A percentile compares a stretch with the other conserved stretches of the same genome.
Evolutionary conservation across 495 filamentous ascomycete species (phyloP).

Genomic region (Neurospora sp.): DNA sequence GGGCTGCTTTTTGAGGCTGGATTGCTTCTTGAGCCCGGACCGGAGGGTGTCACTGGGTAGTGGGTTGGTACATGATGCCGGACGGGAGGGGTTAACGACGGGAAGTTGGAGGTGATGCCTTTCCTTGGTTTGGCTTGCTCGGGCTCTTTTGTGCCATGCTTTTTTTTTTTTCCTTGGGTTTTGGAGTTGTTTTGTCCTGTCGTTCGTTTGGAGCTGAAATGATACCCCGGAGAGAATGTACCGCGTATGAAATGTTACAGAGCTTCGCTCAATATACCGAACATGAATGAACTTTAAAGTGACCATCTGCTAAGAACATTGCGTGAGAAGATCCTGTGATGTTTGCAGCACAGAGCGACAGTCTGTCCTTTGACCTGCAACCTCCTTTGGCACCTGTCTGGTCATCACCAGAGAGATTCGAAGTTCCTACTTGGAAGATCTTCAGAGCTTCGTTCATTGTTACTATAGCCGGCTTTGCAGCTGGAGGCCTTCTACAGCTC

Average conservation of each 20-base stretch:
- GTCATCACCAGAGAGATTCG: not conserved
- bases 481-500: too few relatives aligned
- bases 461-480: too few relatives aligned
- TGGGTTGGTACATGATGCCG: too few relatives aligned
- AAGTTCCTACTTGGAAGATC: too few relatives aligned
- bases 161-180: not conserved
- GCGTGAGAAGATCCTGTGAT: too few relatives aligned
- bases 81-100: too few relatives aligned
- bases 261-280: not conserved
- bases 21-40: too few relatives aligned
- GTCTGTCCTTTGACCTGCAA: not conserved
- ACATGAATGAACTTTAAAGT: not conserved
- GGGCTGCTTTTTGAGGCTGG: slow-evolving; percentile 18
- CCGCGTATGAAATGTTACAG: not conserved
- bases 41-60: too few relatives aligned
- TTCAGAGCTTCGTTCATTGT: too few relatives aligned
- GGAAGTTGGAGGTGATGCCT: not conserved
- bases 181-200: not conserved
- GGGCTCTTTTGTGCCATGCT: not conserved
- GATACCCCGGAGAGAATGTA: not conserved
- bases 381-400: not conserved
- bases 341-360: too few relatives aligned
- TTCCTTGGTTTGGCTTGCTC: not conserved
- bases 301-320: too few relatives aligned
- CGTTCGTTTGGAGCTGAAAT: not conserved